These are phyloP conservation scores for Lavandula angustifolia DNA, from an alignment of 257 asterid genomes.

Conservation along the genomic window DNA sequence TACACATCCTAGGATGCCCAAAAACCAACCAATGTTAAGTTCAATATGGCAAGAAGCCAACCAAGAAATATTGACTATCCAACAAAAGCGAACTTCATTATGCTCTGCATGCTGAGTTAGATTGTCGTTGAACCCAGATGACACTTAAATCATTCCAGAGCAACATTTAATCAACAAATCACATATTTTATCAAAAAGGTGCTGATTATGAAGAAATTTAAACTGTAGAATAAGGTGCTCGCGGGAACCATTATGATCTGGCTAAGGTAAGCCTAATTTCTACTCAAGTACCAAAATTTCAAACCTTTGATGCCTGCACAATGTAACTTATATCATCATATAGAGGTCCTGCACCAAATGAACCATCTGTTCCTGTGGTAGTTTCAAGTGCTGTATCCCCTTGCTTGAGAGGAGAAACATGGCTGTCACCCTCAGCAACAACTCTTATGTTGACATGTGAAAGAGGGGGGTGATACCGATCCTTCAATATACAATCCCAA, in stretches of 20 bases:
- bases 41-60: not conserved
- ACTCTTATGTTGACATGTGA: constrained; percentile 69
- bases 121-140: not conserved
- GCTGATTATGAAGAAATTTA: constrained; percentile 15
- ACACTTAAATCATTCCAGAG: not conserved
- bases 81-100: constrained; percentile 11
- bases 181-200: constrained; percentile 10
- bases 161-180: not conserved
- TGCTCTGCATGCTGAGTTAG: not conserved
- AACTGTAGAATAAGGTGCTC: constrained; percentile 19
- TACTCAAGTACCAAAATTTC: constrained; percentile 29
- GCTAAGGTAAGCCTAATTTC: constrained; percentile 13
- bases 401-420: constrained; percentile 59
- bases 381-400: constrained; percentile 75
- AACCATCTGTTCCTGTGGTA: constrained; percentile 68
- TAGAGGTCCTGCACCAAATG: constrained; percentile 87
- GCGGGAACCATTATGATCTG: constrained; percentile 21
- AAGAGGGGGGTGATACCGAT: constrained; percentile 89
- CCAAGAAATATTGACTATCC: constrained; percentile 12
- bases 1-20: constrained; percentile 15
- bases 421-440: constrained; percentile 68
- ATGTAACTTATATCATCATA: constrained; percentile 81
- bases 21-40: not conserved
- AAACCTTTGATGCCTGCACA: constrained; percentile 85
- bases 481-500: constrained; percentile 87